Evolutionary conservation across 2,329 filamentous ascomycete species (phyloP), one percentile per base, ranked within the genome.

Genomic region (Blastomyces percursus): DNA sequence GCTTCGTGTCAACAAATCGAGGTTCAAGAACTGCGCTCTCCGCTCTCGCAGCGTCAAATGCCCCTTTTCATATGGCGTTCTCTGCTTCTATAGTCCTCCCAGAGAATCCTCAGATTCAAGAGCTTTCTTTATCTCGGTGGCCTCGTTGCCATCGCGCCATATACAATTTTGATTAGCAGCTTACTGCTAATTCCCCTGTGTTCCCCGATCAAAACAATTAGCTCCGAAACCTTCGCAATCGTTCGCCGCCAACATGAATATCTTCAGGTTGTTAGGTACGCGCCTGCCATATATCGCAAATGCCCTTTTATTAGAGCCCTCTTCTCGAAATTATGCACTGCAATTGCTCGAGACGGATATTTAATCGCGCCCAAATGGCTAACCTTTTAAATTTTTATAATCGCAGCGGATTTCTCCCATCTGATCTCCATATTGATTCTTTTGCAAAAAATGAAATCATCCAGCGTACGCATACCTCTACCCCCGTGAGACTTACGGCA

Each of bases 361-460:
- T 48, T n/a, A 48, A 48, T 48, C n/a, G 16, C 30, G 8, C 14
- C 4, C 14, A 11, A 27, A 59, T 59, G 56, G 56, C 56, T 59
- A 16, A 59, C 56, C 24, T 35, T 46, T 46, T 24, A 2, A 32
- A 30, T 40, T n/a, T 40, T 38, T 40, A 56, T 40, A 54, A 32
- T 59, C 55, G 44, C 62, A 96, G 92, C 87, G 79, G 94, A 99
- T 82, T 85, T 99, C 75, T 96, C 91, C 81, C 94, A 99, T 82
- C 80, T 99, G 71, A 82, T 88, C 67, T 97, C 93, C 61, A 96
- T 99, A 74, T 82, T 96, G 71, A 96, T 99, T 71, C 82, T 99
- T 65, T 82, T 99, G 66, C 91, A 96, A 75, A 99, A 99, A 82
- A 99, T 99, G 91, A 87, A 87, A 70, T 86, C 89, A 73, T 87